Percentiles rank a stretch among this genome's conserved stretches.
phyloP scores from a whole-genome alignment of 1,139 yeast species.

The Yamadazyma friedrichii region DNA sequence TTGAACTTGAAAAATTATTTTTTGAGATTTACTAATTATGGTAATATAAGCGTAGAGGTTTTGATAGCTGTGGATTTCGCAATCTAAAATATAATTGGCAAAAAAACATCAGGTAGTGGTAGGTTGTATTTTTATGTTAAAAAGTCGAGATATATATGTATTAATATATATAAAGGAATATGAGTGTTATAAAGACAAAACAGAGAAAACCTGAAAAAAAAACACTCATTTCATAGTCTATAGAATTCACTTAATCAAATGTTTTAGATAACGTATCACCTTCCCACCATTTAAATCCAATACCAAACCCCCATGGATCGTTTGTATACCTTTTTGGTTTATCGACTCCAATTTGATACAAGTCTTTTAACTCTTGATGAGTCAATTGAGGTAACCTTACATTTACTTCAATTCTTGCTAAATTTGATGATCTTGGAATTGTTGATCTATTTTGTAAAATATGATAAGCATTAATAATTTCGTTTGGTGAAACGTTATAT shows the following conservation, averaged over 20 bases:
- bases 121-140: no score
- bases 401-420: slow-evolving; percentile 32
- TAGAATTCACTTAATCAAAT: background rate
- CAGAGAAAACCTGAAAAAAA: background rate
- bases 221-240: no score
- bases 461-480: slow-evolving; percentile 39
- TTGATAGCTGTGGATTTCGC: no score
- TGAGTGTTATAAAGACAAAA: no score
- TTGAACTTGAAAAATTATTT: no score
- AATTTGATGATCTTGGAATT: slow-evolving; percentile 38
- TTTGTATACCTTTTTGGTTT: slow-evolving; percentile 39
- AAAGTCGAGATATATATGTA: no score
- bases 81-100: no score
- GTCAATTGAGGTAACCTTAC: slow-evolving; percentile 38
- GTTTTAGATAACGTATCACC: slow-evolving; percentile 19
- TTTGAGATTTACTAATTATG: background rate
- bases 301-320: slow-evolving; percentile 38
- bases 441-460: slow-evolving; percentile 32
- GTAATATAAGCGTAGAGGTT: background rate
- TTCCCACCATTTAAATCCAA: slow-evolving; percentile 39
- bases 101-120: no score
- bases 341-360: slow-evolving; percentile 43
- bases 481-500: slow-evolving; percentile 32
- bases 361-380: slow-evolving; percentile 37
- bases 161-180: no score